Conservation (phyloP, 2,329 filamentous ascomycete species). For the Neonectria ditissima region DNA sequence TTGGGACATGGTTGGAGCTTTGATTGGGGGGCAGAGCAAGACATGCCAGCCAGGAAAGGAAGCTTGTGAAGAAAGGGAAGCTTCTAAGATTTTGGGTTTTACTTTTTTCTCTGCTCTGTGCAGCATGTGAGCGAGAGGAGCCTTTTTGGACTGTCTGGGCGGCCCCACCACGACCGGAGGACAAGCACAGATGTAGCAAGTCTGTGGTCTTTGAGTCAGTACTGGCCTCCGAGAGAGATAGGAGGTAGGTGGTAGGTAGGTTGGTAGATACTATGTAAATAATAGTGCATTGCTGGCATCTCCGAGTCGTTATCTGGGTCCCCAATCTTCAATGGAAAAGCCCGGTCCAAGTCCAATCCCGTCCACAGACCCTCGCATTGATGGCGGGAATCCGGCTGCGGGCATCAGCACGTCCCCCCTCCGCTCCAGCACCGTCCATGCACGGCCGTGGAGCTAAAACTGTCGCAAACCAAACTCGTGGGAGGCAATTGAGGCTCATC, state of each 20-base stretch:
- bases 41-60: constrained; percentile 24
- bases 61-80: neutral
- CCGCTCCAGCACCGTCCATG: neutral
- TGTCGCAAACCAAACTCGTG: constrained; percentile 4
- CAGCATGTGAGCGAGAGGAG: neutral
- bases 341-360: neutral
- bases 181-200: neutral
- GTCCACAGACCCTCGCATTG: neutral
- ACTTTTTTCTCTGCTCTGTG: neutral
- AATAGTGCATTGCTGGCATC: too few relatives aligned
- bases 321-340: too few relatives aligned
- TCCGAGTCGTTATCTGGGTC: too few relatives aligned
- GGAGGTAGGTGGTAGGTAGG: too few relatives aligned
- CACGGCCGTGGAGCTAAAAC: constrained; percentile 24
- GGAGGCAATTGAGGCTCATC: constrained; percentile 18
- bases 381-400: neutral
- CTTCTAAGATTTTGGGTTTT: neutral
- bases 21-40: constrained; percentile 23
- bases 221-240: too few relatives aligned
- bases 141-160: neutral
- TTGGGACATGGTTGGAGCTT: constrained; percentile 15
- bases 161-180: neutral
- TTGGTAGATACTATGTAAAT: too few relatives aligned
- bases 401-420: constrained; percentile 1
- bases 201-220: too few relatives aligned